Conservation (phyloP, 345 rosid genomes). For the Zanthoxylum bungeanum region DNA sequence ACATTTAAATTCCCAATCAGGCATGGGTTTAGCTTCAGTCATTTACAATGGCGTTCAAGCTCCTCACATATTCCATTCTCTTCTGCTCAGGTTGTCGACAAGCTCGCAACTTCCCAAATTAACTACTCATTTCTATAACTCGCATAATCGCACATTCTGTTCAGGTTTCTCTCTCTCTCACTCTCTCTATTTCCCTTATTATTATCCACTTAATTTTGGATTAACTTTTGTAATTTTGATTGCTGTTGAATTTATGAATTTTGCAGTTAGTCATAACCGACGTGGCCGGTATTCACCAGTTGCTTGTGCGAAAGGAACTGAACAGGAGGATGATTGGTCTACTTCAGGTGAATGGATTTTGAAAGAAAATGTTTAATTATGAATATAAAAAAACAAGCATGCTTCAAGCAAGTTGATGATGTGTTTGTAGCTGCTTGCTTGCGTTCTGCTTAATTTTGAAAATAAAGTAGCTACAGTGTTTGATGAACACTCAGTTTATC, state of each 20-base stretch:
- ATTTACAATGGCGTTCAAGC: constrained; percentile 44
- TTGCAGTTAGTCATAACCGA: constrained; percentile 35
- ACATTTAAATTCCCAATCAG: not conserved
- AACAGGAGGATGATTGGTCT: constrained; percentile 58
- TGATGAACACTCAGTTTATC: no score
- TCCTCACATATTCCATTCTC: constrained; percentile 39
- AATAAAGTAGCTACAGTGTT: no score
- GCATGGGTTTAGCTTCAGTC: constrained; percentile 71
- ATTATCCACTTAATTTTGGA: not conserved
- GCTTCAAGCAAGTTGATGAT: not conserved
- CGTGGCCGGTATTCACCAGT: constrained; percentile 25
- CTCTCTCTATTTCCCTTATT: no score
- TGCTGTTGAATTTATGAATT: no score
- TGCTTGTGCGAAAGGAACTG: constrained; percentile 44
- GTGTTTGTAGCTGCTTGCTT: not conserved
- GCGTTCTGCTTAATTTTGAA: no score
- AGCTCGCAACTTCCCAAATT: constrained; percentile 32
- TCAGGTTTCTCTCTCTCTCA: not conserved
- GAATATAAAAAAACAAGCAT: no score
- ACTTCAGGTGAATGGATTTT: constrained; percentile 43
- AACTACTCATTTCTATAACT: constrained; percentile 35
- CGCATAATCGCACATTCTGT: constrained; percentile 25
- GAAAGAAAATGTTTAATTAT: no score
- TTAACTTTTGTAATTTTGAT: not conserved
- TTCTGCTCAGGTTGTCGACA: constrained; percentile 29